These are phyloP conservation scores for Suillus bovinus DNA, from an alignment of 768 basidiomycete species.

Conservation along the genomic window DNA sequence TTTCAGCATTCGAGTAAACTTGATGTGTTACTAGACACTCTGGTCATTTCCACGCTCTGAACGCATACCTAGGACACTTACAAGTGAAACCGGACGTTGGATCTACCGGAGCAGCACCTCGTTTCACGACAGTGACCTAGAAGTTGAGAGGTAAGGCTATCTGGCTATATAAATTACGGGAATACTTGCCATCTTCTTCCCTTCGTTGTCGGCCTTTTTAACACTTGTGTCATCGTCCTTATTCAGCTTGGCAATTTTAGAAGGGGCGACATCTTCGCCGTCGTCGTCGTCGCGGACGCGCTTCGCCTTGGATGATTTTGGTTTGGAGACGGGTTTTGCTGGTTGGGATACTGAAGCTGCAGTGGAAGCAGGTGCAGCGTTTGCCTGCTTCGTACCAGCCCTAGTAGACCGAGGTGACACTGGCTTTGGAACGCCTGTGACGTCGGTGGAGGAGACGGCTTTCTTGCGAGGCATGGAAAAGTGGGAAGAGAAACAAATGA, in stretches of 20 bases:
- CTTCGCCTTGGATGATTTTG: constrained; percentile 28
- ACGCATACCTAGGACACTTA: constrained; percentile 31
- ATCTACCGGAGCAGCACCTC: constrained; percentile 59
- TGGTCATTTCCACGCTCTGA: background rate
- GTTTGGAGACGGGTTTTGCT: constrained; percentile 28
- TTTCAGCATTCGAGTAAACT: constrained; percentile 44
- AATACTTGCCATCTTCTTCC: constrained; percentile 43
- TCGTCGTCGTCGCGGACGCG: constrained; percentile 17
- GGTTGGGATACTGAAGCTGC: constrained; percentile 15
- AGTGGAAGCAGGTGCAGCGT: constrained; percentile 23
- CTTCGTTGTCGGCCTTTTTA: constrained; percentile 24
- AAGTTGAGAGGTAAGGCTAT: constrained; percentile 19
- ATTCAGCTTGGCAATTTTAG: constrained; percentile 22
- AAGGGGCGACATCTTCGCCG: constrained; percentile 11
- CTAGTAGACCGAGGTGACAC: no score
- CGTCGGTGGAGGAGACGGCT: constrained; percentile 26
- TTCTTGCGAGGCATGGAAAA: constrained; percentile 53
- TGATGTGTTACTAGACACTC: constrained; percentile 46
- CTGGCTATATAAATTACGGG: background rate
- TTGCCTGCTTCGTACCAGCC: constrained; percentile 27
- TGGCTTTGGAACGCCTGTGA: constrained; percentile 27
- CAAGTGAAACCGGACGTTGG: constrained; percentile 44
- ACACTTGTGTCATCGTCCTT: constrained; percentile 28
- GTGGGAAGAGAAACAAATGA: background rate
- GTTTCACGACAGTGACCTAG: constrained; percentile 49